A percentile compares a stretch with the other conserved stretches of the same genome.
These are phyloP conservation scores for Myxozyma mucilagina DNA, from an alignment of 805 yeast genomes.

Conservation along the genomic window DNA sequence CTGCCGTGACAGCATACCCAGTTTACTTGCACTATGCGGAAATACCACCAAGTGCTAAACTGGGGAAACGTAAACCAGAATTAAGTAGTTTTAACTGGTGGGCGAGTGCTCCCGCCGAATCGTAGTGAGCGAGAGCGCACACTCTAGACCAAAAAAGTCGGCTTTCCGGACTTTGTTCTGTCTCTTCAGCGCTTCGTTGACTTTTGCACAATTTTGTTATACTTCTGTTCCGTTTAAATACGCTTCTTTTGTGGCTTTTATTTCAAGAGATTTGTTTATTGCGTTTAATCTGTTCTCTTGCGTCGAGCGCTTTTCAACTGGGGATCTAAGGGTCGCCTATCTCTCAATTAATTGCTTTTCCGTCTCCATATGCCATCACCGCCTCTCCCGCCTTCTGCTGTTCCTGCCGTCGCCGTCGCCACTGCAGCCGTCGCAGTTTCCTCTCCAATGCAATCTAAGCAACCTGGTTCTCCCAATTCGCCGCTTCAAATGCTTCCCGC, in stretches of 20 bases:
- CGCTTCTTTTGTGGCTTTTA: background rate
- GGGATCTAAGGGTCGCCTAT: background rate
- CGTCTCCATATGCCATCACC: constrained; percentile 4
- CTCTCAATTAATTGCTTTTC: background rate
- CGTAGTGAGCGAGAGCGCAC: background rate
- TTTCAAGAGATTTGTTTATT: background rate
- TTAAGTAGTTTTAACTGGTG: background rate
- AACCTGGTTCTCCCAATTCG: background rate
- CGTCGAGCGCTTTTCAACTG: background rate
- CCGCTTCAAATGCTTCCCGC: constrained; percentile 11
- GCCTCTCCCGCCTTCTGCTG: constrained; percentile 2
- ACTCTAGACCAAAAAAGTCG: background rate
- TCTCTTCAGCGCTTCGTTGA: background rate
- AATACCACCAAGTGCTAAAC: too few species aligned
- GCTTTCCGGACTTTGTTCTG: background rate
- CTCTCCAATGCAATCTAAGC: constrained; percentile 1
- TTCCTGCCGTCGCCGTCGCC: constrained; percentile 11
- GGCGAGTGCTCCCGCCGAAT: background rate
- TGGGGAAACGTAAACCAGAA: too few species aligned
- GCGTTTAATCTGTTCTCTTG: background rate
- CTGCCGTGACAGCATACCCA: too few species aligned
- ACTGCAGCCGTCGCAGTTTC: constrained; percentile 8
- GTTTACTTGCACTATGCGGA: too few species aligned
- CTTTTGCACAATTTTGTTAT: background rate
- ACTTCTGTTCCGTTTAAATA: background rate